Base-by-base conservation (phyloP, 495 filamentous ascomycete genomes). In the Trichoderma parareesei region DNA sequence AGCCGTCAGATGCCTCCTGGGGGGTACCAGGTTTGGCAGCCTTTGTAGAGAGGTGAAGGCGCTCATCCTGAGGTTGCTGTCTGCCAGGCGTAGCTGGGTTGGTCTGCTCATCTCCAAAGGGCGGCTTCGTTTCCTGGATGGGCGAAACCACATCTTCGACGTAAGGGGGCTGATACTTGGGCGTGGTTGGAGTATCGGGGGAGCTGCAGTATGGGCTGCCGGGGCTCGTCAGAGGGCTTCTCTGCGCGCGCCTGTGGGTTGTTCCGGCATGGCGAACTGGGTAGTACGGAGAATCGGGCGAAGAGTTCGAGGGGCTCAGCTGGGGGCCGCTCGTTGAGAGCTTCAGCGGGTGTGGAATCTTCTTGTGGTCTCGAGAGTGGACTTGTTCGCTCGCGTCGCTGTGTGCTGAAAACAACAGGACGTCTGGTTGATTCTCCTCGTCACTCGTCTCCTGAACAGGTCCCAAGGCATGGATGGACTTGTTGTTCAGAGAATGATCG, bases 141-240 rank as follows among this genome's bases (percentile, higher is more conserved):
- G 60, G 49, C 8, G 49, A 57, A 0, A 57, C 11, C 10, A 57
- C 20, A 57, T 57, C 49, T 7, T 57, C 49, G 8, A 57, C 49
- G 35, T 57, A 57, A 10, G 49, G 49, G 20, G 49, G 2, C 27
- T 57, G 49, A 35, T 57, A 57, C 35, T 27, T 37, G 8, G 20
- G 49, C 8, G 49, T 57, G 6, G 8, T 37, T 35, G 49, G 20
- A 35, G 49, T 57, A 37, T 57, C 20, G 2, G 49, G 49, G 14
- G 49, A 57, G 49, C 49, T 57, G 49, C 49, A 35, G 20, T 57
- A 57, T 57, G 33, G 49, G n/a, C 49, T 35, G 33, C 49, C 49
- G 33, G 49, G 49, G 20, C 49, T 35, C 11, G 20, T 13, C 5
- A 57, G 49, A 0, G 49, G 49, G 14, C 49, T 57, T 10, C 49